Conservation (phyloP, 208 protist genomes). For the Acanthamoeba lenticulata region DNA sequence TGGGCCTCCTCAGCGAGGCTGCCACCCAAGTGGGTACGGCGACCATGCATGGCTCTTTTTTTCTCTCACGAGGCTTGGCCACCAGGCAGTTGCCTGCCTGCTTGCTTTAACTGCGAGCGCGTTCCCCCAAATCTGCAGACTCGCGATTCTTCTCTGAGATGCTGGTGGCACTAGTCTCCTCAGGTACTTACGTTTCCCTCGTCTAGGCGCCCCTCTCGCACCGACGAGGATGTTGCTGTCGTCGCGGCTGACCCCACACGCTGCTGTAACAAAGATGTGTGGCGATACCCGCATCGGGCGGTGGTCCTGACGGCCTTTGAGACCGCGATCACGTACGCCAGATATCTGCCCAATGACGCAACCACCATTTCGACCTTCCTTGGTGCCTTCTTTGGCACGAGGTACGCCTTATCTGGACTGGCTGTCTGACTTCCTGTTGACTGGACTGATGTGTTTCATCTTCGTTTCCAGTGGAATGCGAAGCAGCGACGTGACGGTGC, state of each 20-base stretch:
- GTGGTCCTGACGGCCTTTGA: slow-evolving; percentile 31
- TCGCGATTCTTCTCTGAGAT: slow-evolving; percentile 28
- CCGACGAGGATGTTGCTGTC: too few relatives aligned
- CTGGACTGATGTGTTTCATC: background rate
- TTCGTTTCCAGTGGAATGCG: background rate
- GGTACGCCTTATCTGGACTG: background rate
- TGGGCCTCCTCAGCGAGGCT: background rate
- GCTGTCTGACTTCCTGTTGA: background rate
- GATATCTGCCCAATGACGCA: slow-evolving; percentile 27
- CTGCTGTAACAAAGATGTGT: slow-evolving; percentile 1
- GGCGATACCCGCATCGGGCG: slow-evolving; percentile 35
- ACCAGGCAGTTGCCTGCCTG: background rate
- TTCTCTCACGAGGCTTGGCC: background rate
- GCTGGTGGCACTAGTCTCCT: background rate
- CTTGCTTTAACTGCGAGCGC: background rate
- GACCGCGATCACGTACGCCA: background rate
- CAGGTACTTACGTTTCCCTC: background rate
- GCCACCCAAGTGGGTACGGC: background rate
- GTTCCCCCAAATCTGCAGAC: background rate
- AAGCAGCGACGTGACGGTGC: slow-evolving; percentile 1
- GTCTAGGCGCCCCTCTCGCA: too few relatives aligned
- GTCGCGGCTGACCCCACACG: background rate
- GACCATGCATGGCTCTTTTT: background rate
- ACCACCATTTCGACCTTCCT: background rate
- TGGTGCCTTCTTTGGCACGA: slow-evolving; percentile 4